Percentiles rank a stretch among this genome's conserved stretches.
Evolutionary conservation across 2,329 filamentous ascomycete genomes (phyloP).

Genomic region (Colletotrichum nymphaeae): DNA sequence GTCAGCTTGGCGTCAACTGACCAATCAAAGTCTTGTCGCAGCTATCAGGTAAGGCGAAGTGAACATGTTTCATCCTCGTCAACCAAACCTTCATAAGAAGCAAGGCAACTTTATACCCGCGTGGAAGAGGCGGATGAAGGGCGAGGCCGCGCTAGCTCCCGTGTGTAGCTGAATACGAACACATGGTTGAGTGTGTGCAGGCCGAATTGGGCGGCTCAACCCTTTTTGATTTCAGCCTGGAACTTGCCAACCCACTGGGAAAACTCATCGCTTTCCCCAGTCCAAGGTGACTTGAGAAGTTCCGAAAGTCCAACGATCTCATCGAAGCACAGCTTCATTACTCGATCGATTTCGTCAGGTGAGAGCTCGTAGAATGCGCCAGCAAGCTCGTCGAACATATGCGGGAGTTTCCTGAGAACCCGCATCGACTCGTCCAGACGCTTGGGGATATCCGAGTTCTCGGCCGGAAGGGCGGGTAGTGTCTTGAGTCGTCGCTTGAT

Average conservation of each 20-base stretch:
- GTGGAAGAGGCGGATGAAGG: conserved; percentile 1
- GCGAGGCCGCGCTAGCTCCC: conserved; percentile 10
- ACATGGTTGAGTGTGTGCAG: background rate
- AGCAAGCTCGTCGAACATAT: conserved; percentile 77
- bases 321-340: conserved; percentile 69
- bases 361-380: conserved; percentile 79
- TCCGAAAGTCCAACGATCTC: conserved; percentile 68
- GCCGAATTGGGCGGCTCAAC: conserved; percentile 12
- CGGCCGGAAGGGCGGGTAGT: conserved; percentile 56
- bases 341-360: conserved; percentile 65
- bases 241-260: conserved; percentile 78
- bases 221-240: conserved; percentile 62
- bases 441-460: conserved; percentile 45
- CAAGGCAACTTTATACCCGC: background rate
- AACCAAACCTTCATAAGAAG: background rate
- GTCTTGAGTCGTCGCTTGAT: conserved; percentile 76
- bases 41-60: background rate
- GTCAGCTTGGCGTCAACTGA: conserved; percentile 27
- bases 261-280: conserved; percentile 78
- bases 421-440: conserved; percentile 68
- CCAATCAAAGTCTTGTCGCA: conserved; percentile 8
- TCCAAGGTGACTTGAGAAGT: conserved; percentile 70
- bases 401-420: conserved; percentile 69
- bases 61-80: background rate
- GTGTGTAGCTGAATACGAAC: conserved; percentile 6